Conservation (phyloP, 495 filamentous ascomycete species). For the Pseudomonodictys pantanalensis region DNA sequence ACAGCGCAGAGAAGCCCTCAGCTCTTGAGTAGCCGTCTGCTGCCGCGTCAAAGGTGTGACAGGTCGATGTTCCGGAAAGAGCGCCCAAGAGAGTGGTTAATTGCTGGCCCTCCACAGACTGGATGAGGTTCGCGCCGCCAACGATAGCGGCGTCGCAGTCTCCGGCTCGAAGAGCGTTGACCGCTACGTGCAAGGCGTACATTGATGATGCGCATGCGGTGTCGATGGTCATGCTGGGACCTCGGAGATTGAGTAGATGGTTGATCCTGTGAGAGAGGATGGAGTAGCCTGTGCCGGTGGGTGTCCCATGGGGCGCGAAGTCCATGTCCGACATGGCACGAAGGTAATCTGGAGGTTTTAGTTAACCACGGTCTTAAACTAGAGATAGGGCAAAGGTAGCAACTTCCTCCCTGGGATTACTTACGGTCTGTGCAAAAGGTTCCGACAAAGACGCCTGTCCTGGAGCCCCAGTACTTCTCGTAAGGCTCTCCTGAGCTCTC, state of each 20-base stretch:
- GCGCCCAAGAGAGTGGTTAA: too few relatives aligned
- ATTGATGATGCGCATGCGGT: conserved; percentile 19
- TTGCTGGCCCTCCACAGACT: too few relatives aligned
- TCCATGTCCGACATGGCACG: too few relatives aligned
- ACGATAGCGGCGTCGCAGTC: conserved; percentile 12
- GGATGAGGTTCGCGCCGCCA: conserved; percentile 12
- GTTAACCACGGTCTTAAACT: too few relatives aligned
- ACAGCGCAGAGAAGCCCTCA: conserved; percentile 40
- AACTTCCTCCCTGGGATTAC: too few relatives aligned
- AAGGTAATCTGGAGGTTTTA: too few relatives aligned
- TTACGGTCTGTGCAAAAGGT: neutral
- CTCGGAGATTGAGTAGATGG: conserved; percentile 18
- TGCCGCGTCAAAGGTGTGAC: conserved; percentile 24
- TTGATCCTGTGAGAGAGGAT: conserved; percentile 18
- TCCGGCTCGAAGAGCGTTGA: neutral
- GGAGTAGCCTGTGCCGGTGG: neutral
- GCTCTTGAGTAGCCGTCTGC: conserved; percentile 26
- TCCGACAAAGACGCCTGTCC: neutral
- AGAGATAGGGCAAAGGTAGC: too few relatives aligned
- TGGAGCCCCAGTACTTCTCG: neutral
- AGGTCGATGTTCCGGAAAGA: neutral
- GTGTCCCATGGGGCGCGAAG: neutral
- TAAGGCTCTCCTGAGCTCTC: neutral
- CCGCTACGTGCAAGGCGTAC: conserved; percentile 13
- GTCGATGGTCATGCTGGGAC: conserved; percentile 16